These are phyloP conservation scores for Cardiospermum halicacabum DNA, from an alignment of 345 rosid genomes.

Conservation along the genomic window DNA sequence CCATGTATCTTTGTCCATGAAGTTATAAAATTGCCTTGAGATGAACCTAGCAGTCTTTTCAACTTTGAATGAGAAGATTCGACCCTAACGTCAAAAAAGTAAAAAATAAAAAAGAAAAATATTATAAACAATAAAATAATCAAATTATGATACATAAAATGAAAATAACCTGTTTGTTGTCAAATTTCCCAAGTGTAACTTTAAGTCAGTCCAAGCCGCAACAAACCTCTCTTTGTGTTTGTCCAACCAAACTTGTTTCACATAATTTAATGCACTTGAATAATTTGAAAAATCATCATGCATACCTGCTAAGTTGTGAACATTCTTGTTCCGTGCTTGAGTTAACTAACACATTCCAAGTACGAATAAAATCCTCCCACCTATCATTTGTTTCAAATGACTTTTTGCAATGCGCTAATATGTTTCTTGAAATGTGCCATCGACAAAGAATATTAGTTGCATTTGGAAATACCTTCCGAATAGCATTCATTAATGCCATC, in stretches of 20 bases:
- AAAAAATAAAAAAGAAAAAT: too few species aligned
- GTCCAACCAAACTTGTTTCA: neutral
- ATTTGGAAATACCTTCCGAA: conserved; percentile 6
- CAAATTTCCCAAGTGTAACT: neutral
- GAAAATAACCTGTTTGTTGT: too few species aligned
- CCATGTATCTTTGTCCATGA: neutral
- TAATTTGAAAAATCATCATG: neutral
- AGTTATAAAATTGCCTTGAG: neutral
- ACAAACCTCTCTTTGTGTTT: neutral
- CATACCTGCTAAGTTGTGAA: neutral
- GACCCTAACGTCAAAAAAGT: too few species aligned
- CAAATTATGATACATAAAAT: too few species aligned
- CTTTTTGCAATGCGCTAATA: conserved; percentile 6
- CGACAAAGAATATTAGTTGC: conserved; percentile 12
- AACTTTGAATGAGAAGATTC: neutral
- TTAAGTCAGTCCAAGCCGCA: neutral
- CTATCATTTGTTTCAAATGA: conserved; percentile 14
- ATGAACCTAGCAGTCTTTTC: neutral
- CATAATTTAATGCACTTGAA: neutral
- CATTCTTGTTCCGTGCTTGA: neutral
- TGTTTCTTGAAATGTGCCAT: conserved; percentile 17
- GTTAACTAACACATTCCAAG: neutral
- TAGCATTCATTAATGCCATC: conserved; percentile 2
- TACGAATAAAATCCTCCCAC: neutral
- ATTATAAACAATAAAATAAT: too few species aligned